A percentile compares a stretch with the other conserved stretches of the same genome.
Evolutionary conservation across 805 yeast species (phyloP).

Genomic region (Ogataea thermomethanolica): DNA sequence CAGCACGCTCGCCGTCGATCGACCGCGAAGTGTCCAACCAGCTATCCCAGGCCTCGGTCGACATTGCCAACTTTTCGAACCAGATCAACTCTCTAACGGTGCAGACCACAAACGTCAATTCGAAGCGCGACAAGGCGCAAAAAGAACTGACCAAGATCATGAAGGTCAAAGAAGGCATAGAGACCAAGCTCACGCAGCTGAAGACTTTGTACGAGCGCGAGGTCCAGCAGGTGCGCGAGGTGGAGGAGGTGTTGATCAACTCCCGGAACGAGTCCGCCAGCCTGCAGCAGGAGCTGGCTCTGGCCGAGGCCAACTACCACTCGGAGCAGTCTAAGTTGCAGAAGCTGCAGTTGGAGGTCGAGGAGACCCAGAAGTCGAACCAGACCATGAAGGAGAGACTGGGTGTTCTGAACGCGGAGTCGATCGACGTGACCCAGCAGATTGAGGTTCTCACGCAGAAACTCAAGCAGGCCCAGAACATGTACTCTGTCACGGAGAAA

Average conservation of each 20-base stretch:
- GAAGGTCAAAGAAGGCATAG: constrained; percentile 66
- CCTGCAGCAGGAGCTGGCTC: constrained; percentile 65
- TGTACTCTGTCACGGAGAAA: constrained; percentile 61
- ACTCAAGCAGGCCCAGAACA: constrained; percentile 57
- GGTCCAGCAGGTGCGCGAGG: constrained; percentile 67
- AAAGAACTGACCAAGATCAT: constrained; percentile 70
- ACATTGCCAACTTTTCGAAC: constrained; percentile 80
- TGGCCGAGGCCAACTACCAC: constrained; percentile 75
- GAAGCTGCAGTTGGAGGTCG: constrained; percentile 55
- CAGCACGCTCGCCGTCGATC: constrained; percentile 12
- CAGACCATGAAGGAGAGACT: constrained; percentile 64
- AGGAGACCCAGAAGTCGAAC: constrained; percentile 67
- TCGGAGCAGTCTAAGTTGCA: constrained; percentile 64
- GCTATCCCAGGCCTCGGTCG: constrained; percentile 75
- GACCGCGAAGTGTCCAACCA: constrained; percentile 58
- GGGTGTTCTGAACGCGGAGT: constrained; percentile 62
- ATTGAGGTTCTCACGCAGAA: constrained; percentile 51
- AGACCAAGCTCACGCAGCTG: constrained; percentile 62
- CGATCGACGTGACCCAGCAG: constrained; percentile 54
- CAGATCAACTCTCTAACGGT: constrained; percentile 75
- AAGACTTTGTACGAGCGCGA: constrained; percentile 75
- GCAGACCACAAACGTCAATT: constrained; percentile 69
- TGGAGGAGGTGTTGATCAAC: constrained; percentile 57
- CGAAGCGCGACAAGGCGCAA: constrained; percentile 70
- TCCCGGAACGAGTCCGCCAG: constrained; percentile 66